Evolutionary conservation across 2,329 filamentous ascomycete genomes (phyloP).

Genomic region (Orbilia quercus): DNA sequence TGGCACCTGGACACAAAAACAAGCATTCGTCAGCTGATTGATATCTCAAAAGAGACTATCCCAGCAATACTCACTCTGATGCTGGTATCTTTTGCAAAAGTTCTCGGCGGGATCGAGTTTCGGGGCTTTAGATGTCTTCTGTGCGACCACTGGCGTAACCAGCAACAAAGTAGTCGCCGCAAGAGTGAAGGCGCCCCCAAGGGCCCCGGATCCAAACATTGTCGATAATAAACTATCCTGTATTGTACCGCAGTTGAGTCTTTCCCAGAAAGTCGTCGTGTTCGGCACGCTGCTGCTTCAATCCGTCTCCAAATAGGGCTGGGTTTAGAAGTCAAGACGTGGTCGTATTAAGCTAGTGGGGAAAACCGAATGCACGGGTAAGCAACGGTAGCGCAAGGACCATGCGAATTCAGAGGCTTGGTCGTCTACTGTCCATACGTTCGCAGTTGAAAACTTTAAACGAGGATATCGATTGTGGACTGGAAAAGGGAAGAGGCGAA

Average conservation of each 20-base stretch:
- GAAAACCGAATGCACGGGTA: slow-evolving; percentile 14
- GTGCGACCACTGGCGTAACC: slow-evolving; percentile 32
- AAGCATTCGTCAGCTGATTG: background rate
- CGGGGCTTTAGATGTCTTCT: slow-evolving; percentile 24
- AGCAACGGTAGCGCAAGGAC: slow-evolving; percentile 25
- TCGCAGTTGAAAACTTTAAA: slow-evolving; percentile 26
- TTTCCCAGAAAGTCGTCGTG: slow-evolving; percentile 14
- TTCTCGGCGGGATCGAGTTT: slow-evolving; percentile 41
- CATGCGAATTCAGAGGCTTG: slow-evolving; percentile 24
- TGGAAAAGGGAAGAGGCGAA: slow-evolving; percentile 36
- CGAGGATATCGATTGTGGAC: slow-evolving; percentile 21
- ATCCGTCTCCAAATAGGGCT: slow-evolving; percentile 13
- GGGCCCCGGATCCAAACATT: slow-evolving; percentile 31
- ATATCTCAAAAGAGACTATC: background rate
- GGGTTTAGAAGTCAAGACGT: background rate
- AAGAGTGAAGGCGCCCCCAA: slow-evolving; percentile 27
- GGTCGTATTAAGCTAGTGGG: slow-evolving; percentile 47
- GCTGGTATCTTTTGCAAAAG: slow-evolving; percentile 53
- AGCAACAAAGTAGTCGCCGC: slow-evolving; percentile 45
- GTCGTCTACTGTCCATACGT: slow-evolving; percentile 31
- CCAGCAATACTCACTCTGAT: slow-evolving; percentile 38
- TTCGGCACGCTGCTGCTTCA: slow-evolving; percentile 13
- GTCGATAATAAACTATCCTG: slow-evolving; percentile 5
- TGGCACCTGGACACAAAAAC: slow-evolving; percentile 5
- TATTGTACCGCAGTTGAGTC: background rate